Conservation (phyloP, 768 basidiomycete genomes). For the Pisolithus microcarpus region DNA sequence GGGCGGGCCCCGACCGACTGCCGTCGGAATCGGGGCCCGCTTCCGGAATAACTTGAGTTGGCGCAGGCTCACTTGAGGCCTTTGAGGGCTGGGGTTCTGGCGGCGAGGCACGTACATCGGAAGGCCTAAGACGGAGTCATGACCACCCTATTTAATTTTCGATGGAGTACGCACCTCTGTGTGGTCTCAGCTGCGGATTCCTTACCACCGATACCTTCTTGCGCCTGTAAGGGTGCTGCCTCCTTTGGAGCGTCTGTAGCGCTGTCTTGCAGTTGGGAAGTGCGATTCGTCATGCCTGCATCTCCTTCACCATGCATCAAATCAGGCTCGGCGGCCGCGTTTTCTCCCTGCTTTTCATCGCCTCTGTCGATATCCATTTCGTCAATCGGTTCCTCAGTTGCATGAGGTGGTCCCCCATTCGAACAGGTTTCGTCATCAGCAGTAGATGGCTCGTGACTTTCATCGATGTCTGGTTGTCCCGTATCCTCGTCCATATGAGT, state of each 20-base stretch:
- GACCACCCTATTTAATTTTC: neutral
- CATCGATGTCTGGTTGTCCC: slow-evolving; percentile 2
- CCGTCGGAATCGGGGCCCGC: slow-evolving; percentile 31
- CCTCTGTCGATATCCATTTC: slow-evolving; percentile 19
- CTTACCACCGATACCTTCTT: slow-evolving; percentile 7
- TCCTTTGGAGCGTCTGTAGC: slow-evolving; percentile 18
- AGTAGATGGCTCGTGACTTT: slow-evolving; percentile 15
- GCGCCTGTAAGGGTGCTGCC: slow-evolving; percentile 7
- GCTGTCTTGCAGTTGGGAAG: slow-evolving; percentile 13
- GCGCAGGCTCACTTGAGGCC: slow-evolving; percentile 2
- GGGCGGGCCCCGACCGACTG: slow-evolving; percentile 37
- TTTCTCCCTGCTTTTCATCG: slow-evolving; percentile 22
- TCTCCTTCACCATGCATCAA: slow-evolving; percentile 24
- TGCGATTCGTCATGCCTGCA: slow-evolving; percentile 9
- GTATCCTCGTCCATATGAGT: slow-evolving; percentile 24
- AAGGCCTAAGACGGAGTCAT: slow-evolving; percentile 4
- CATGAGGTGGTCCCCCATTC: slow-evolving; percentile 15
- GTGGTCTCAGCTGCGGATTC: slow-evolving; percentile 24
- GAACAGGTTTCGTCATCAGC: slow-evolving; percentile 14
- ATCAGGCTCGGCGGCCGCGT: slow-evolving; percentile 32
- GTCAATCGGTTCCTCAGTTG: slow-evolving; percentile 14
- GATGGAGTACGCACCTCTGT: neutral
- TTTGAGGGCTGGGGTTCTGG: slow-evolving; percentile 4
- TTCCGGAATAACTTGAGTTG: slow-evolving; percentile 19
- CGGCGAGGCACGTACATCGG: slow-evolving; percentile 6